phyloP scores from a whole-genome alignment of 2,329 filamentous ascomycete genomes.

The Pseudocercospora cruenta region DNA sequence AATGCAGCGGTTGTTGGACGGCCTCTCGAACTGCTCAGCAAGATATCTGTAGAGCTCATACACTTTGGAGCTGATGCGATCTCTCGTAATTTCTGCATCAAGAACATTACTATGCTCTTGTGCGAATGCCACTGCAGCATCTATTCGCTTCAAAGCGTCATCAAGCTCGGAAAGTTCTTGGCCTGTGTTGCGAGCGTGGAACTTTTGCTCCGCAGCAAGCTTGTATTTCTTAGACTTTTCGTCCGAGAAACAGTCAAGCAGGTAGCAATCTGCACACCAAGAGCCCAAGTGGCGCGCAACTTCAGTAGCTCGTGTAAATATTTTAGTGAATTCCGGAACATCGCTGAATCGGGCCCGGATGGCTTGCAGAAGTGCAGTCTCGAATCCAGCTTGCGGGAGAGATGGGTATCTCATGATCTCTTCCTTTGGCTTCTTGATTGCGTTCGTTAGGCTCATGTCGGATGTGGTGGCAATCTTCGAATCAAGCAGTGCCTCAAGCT shows the following conservation, averaged over 20 bases:
- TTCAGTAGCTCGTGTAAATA: slow-evolving; percentile 63
- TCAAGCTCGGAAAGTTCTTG: slow-evolving; percentile 50
- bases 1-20: slow-evolving; percentile 71
- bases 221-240: slow-evolving; percentile 32
- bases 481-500: slow-evolving; percentile 77
- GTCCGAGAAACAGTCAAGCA: slow-evolving; percentile 30
- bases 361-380: slow-evolving; percentile 66
- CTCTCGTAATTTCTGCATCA: slow-evolving; percentile 5
- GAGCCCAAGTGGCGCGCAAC: slow-evolving; percentile 70
- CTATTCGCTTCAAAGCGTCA: slow-evolving; percentile 59
- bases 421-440: slow-evolving; percentile 63
- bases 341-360: slow-evolving; percentile 60
- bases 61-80: slow-evolving; percentile 73
- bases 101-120: slow-evolving; percentile 18
- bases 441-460: slow-evolving; percentile 62
- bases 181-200: slow-evolving; percentile 36
- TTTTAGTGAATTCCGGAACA: slow-evolving; percentile 55
- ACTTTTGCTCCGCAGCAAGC: slow-evolving; percentile 33
- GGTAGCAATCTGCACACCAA: slow-evolving; percentile 81
- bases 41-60: slow-evolving; percentile 65
- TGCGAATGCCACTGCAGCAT: slow-evolving; percentile 56
- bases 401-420: slow-evolving; percentile 61
- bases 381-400: slow-evolving; percentile 53
- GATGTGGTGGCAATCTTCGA: slow-evolving; percentile 79
- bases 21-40: slow-evolving; percentile 62